Evolutionary conservation across 2,329 filamentous ascomycete species (phyloP).

Genomic region (Phialophora tarda): DNA sequence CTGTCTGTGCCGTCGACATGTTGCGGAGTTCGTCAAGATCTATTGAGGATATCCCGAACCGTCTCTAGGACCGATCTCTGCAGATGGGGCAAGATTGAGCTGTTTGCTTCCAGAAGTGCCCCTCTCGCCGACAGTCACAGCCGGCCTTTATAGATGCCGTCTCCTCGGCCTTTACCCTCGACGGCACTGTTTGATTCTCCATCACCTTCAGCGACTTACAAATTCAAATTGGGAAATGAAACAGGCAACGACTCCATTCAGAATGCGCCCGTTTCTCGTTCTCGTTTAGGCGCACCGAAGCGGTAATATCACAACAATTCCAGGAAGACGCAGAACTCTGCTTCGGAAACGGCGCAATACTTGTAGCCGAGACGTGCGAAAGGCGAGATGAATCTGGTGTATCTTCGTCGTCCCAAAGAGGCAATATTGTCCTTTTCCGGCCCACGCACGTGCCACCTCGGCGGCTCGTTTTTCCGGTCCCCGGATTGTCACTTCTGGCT

Average conservation of each 20-base stretch:
- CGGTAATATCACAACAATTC: not conserved
- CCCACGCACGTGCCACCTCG: not conserved
- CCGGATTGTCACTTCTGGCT: not conserved
- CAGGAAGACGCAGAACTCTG: not conserved
- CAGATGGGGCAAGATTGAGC: not conserved
- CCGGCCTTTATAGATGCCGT: not conserved
- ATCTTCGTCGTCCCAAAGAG: slow-evolving; percentile 9
- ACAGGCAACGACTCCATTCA: not conserved
- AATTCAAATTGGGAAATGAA: not conserved
- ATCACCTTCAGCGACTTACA: slow-evolving; percentile 1
- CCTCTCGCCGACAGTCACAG: not conserved
- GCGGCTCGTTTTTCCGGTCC: not conserved
- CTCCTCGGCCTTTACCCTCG: not conserved
- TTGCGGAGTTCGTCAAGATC: not conserved
- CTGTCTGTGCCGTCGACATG: slow-evolving; percentile 26
- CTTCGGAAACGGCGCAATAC: not conserved
- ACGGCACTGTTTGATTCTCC: not conserved
- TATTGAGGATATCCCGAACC: not conserved
- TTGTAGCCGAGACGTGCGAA: not conserved
- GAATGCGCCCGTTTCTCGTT: not conserved
- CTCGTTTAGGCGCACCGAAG: not conserved
- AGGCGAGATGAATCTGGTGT: not conserved
- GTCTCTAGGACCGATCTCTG: not conserved
- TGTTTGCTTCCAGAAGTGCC: not conserved
- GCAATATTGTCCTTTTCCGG: slow-evolving; percentile 11